phyloP scores from a whole-genome alignment of 768 basidiomycete species.

The Asterophora parasitica region DNA sequence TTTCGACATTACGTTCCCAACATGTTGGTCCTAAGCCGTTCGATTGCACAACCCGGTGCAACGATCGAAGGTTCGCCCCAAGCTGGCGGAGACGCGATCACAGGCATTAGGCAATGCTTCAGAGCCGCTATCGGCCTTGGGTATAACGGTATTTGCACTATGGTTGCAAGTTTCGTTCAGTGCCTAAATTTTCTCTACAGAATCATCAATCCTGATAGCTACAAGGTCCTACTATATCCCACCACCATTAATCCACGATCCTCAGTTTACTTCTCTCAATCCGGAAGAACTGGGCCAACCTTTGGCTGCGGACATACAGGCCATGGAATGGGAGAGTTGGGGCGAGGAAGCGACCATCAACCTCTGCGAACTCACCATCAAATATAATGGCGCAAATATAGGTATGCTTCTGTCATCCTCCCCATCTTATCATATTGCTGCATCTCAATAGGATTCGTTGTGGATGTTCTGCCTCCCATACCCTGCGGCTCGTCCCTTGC shows the following conservation, averaged over 20 bases:
- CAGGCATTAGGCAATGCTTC: conserved; percentile 43
- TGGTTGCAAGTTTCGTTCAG: background rate
- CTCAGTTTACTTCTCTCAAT: conserved; percentile 38
- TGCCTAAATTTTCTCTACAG: conserved; percentile 26
- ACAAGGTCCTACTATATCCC: conserved; percentile 55
- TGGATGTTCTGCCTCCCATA: conserved; percentile 44
- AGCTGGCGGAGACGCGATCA: conserved; percentile 29
- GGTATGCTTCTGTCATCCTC: conserved; percentile 29
- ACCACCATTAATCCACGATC: conserved; percentile 14
- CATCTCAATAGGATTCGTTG: conserved; percentile 31
- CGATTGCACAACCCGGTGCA: conserved; percentile 38
- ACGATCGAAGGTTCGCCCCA: conserved; percentile 29
- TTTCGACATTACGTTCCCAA: conserved; percentile 39
- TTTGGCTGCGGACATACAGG: conserved; percentile 22
- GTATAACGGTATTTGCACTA: conserved; percentile 45
- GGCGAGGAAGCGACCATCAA: conserved; percentile 59
- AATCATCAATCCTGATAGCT: conserved; percentile 56
- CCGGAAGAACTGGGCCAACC: conserved; percentile 28
- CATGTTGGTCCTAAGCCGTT: conserved; percentile 44
- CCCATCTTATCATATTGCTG: background rate
- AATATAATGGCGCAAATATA: conserved; percentile 39
- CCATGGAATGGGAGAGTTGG: conserved; percentile 47
- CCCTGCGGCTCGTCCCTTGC: conserved; percentile 31
- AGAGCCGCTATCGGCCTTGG: conserved; percentile 56
- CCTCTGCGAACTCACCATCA: conserved; percentile 53